These are phyloP conservation scores for Nemophila menziesii DNA, from an alignment of 257 asterid species.

Conservation along the genomic window DNA sequence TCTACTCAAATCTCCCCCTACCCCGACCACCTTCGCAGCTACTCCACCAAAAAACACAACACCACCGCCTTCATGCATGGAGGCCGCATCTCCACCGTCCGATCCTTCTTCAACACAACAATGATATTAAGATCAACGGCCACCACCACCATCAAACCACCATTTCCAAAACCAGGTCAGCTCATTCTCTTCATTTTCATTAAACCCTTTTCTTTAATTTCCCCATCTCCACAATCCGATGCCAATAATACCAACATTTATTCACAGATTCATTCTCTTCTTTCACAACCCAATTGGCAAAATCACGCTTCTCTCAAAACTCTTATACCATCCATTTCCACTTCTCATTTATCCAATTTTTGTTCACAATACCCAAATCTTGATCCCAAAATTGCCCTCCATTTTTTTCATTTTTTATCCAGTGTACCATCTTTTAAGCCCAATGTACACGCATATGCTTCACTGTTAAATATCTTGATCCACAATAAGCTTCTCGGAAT, in stretches of 20 bases:
- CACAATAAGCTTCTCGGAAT: slow-evolving; percentile 25
- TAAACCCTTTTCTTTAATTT: slow-evolving; percentile 14
- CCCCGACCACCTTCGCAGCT: background rate
- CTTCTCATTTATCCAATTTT: slow-evolving; percentile 38
- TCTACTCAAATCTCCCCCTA: background rate
- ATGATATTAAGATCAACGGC: slow-evolving; percentile 25
- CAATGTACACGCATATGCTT: slow-evolving; percentile 29
- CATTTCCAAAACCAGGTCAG: slow-evolving; percentile 20
- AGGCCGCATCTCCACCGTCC: slow-evolving; percentile 25
- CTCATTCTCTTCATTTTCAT: slow-evolving; percentile 19
- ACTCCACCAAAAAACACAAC: background rate
- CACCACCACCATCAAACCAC: slow-evolving; percentile 6
- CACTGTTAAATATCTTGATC: slow-evolving; percentile 38
- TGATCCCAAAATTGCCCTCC: slow-evolving; percentile 40
- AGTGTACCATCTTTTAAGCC: slow-evolving; percentile 43
- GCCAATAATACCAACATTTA: slow-evolving; percentile 18
- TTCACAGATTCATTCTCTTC: slow-evolving; percentile 31
- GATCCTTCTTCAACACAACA: slow-evolving; percentile 8
- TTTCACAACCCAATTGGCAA: slow-evolving; percentile 52
- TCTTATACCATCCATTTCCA: slow-evolving; percentile 41
- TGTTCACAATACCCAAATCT: slow-evolving; percentile 43
- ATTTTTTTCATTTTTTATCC: slow-evolving; percentile 34
- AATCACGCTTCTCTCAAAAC: slow-evolving; percentile 40
- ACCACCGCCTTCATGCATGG: slow-evolving; percentile 26
- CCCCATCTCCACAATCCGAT: slow-evolving; percentile 7